Base-by-base conservation (phyloP, 202 grass and related monocot genomes). In the Musa balbisiana region DNA sequence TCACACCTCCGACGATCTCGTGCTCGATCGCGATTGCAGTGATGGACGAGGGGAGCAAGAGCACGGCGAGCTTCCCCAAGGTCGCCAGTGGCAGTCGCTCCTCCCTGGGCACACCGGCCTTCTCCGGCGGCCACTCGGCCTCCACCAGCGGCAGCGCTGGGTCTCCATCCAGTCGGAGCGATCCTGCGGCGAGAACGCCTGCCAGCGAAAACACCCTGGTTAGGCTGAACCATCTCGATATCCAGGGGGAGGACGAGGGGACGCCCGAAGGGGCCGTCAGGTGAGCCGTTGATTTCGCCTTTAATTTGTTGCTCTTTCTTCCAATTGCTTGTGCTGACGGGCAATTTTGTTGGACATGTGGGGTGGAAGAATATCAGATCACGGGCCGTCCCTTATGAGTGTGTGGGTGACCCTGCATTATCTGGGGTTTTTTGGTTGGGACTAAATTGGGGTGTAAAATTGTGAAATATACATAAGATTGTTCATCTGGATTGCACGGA, bases 171-270 rank as follows among this genome's bases (percentile, higher is more conserved):
- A 86, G 81, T 72, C 85, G 81, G 75, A 88, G 79, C 81, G 26
- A 75, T 53, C 10, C 88, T 19, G 77, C 85, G 14, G 78, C 80
- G 71, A 87, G 81, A 19, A 92, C 92, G 81, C 92, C 92, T 8
- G 92, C 85, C 53, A 89, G 90, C 71, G 91, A 89, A 84, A 93
- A 79, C 81, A 98, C 88, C 70, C 82, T 93, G 76, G 88, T 83
- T 24, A 89, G 90, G 81, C 81, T 98, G 62, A 83, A 89, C 53
- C 86, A 83, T 55, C 84, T 91, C 64, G 94, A 91, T 49, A 84
- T 93, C 80, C 90, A 91, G 55, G 83, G 73, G 20, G 94, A 93
- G 20, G 94, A 91, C 14, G 87, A 65, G 52, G 67, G 88, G 27
- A 87, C 85, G 13, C 89, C 90, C 53, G 84, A 93, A 74, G 84